Percentiles rank a stretch among this genome's conserved stretches.
phyloP scores from a whole-genome alignment of 257 asterid genomes.

The Primulina tabacum region DNA sequence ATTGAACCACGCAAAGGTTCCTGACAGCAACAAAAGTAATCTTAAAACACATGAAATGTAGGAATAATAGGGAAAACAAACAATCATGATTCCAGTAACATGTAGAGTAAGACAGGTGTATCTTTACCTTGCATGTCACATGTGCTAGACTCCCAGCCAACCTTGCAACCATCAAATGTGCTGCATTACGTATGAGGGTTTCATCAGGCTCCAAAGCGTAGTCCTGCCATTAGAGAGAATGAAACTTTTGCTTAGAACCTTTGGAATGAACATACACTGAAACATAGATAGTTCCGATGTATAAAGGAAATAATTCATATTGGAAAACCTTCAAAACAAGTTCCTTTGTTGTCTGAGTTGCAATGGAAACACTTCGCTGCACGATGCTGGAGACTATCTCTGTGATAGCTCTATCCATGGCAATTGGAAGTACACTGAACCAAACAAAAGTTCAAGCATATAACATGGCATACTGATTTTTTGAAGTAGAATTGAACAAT shows the following conservation, averaged over 20 bases:
- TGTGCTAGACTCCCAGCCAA: slow-evolving; percentile 98
- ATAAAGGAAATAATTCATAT: background rate
- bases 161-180: slow-evolving; percentile 98
- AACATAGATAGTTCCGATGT: background rate
- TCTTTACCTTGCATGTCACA: slow-evolving; percentile 93
- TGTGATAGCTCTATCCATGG: slow-evolving; percentile 93
- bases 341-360: slow-evolving; percentile 95
- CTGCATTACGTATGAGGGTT: slow-evolving; percentile 83
- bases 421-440: slow-evolving; percentile 77
- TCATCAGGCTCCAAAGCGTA: slow-evolving; percentile 97
- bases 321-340: slow-evolving; percentile 80
- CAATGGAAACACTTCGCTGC: slow-evolving; percentile 95
- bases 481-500: slow-evolving; percentile 12
- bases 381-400: slow-evolving; percentile 85
- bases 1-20: slow-evolving; percentile 90
- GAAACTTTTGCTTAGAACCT: slow-evolving; percentile 11
- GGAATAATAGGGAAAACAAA: slow-evolving; percentile 3
- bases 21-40: slow-evolving; percentile 33
- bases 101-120: background rate
- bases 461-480: background rate
- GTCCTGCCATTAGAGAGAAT: slow-evolving; percentile 51
- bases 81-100: slow-evolving; percentile 11
- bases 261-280: background rate
- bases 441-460: slow-evolving; percentile 26
- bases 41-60: slow-evolving; percentile 14